These are phyloP conservation scores for Aureobasidium sp. DNA, from an alignment of 2,329 filamentous ascomycete species.

Conservation along the genomic window DNA sequence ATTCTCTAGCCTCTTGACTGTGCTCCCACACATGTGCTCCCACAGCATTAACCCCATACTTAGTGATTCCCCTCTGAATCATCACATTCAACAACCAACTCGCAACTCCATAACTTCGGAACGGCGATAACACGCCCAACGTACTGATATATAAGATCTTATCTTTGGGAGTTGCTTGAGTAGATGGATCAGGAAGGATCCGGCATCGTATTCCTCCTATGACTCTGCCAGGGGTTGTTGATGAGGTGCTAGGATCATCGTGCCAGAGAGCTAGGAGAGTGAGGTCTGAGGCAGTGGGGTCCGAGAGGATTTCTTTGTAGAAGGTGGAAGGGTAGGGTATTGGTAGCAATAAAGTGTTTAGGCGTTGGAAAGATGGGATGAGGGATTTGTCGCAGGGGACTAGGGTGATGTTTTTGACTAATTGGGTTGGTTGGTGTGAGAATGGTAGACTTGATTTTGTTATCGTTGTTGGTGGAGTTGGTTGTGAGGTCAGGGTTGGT, in stretches of 20 bases:
- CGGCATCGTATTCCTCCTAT: constrained; percentile 41
- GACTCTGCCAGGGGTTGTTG: constrained; percentile 26
- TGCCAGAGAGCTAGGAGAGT: constrained; percentile 54
- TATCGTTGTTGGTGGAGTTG: neutral
- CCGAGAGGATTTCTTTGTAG: constrained; percentile 51
- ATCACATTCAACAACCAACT: constrained; percentile 41
- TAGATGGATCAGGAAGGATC: constrained; percentile 25
- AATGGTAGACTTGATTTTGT: neutral
- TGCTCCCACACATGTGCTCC: constrained; percentile 58
- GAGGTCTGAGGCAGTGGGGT: constrained; percentile 43
- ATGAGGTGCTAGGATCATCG: constrained; percentile 30
- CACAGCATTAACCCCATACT: constrained; percentile 43
- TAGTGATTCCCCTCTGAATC: constrained; percentile 28
- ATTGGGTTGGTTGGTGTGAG: neutral
- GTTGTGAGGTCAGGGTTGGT: neutral
- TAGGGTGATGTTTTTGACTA: constrained; percentile 42
- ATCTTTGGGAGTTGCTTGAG: constrained; percentile 10
- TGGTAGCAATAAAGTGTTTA: constrained; percentile 51
- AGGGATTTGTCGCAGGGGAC: constrained; percentile 44
- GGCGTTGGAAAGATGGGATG: constrained; percentile 47
- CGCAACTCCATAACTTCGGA: constrained; percentile 50
- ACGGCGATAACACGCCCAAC: constrained; percentile 50
- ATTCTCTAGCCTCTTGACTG: constrained; percentile 50
- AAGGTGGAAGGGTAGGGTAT: constrained; percentile 54
- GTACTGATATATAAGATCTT: constrained; percentile 52